Evolutionary conservation across 768 basidiomycete genomes (phyloP).

Genomic region (Lentinula detonsa): DNA sequence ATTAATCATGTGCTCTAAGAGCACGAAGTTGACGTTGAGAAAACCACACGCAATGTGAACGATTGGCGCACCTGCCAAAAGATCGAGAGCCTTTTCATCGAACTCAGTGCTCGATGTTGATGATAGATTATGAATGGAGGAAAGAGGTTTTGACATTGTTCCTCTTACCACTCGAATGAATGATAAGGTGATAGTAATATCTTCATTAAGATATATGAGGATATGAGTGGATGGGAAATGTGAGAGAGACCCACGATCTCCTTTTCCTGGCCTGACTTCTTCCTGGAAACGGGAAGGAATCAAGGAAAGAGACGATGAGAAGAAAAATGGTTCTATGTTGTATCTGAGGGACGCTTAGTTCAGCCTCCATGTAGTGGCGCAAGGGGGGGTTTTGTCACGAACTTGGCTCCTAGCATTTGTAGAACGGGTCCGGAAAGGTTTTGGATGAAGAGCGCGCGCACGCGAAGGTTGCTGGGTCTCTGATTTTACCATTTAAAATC

Average conservation of each 20-base stretch:
- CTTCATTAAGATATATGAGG: constrained; percentile 19
- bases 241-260: constrained; percentile 44
- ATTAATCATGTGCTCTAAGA: constrained; percentile 18
- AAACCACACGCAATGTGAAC: neutral
- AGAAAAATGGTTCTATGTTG: constrained; percentile 58
- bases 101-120: constrained; percentile 7
- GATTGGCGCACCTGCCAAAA: neutral
- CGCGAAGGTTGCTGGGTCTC: constrained; percentile 30
- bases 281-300: constrained; percentile 64
- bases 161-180: constrained; percentile 39
- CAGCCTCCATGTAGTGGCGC: too few relatives aligned
- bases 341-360: constrained; percentile 26
- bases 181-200: constrained; percentile 50
- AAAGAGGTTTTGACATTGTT: constrained; percentile 8
- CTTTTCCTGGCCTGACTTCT: constrained; percentile 25
- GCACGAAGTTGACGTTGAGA: neutral
- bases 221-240: neutral
- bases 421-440: constrained; percentile 43
- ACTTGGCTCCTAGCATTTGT: constrained; percentile 54
- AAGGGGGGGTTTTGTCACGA: constrained; percentile 6
- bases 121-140: constrained; percentile 15
- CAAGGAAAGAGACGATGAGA: constrained; percentile 59
- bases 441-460: constrained; percentile 46
- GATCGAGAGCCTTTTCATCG: neutral
- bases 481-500: constrained; percentile 6